A percentile compares a stretch with the other conserved stretches of the same genome.
phyloP scores from a whole-genome alignment of 2,329 filamentous ascomycete species.

The Clarireedia monteithiana region DNA sequence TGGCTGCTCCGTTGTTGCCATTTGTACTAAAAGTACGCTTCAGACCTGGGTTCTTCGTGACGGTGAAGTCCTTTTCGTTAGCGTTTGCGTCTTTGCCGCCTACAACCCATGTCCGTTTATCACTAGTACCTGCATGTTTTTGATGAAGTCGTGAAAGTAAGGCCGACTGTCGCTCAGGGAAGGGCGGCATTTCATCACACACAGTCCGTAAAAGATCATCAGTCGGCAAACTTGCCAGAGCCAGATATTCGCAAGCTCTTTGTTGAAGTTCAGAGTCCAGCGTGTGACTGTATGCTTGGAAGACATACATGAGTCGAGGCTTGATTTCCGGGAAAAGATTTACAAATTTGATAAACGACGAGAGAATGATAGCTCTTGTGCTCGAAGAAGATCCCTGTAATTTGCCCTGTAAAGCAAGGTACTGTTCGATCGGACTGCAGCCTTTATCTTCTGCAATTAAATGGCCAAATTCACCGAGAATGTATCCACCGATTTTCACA shows the following conservation, averaged over 20 bases:
- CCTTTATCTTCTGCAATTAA: constrained; percentile 86
- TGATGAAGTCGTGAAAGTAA: constrained; percentile 87
- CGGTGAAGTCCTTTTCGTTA: constrained; percentile 68
- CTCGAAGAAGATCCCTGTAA: constrained; percentile 81
- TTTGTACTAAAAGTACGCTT: constrained; percentile 77
- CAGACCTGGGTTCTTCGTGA: constrained; percentile 73
- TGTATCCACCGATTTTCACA: constrained; percentile 95
- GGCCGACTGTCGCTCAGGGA: constrained; percentile 89
- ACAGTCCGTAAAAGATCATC: constrained; percentile 90
- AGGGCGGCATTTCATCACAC: constrained; percentile 98
- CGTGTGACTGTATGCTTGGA: constrained; percentile 87
- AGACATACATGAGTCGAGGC: constrained; percentile 83
- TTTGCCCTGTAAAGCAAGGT: constrained; percentile 84
- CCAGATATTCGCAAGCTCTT: constrained; percentile 89
- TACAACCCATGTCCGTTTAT: constrained; percentile 97
- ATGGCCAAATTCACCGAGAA: constrained; percentile 94
- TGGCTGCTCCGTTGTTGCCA: constrained; percentile 35
- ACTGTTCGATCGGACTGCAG: constrained; percentile 95
- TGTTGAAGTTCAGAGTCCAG: constrained; percentile 94
- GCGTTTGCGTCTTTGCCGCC: constrained; percentile 90
- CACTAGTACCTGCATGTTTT: constrained; percentile 85
- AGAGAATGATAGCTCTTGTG: constrained; percentile 88
- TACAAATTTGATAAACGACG: constrained; percentile 94
- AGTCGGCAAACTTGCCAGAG: constrained; percentile 74
- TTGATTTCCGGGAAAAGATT: constrained; percentile 99